Evolutionary conservation across 225 moss, liverwort and hornwort species (phyloP).

Genomic region (Pseudisothecium myosuroides): DNA sequence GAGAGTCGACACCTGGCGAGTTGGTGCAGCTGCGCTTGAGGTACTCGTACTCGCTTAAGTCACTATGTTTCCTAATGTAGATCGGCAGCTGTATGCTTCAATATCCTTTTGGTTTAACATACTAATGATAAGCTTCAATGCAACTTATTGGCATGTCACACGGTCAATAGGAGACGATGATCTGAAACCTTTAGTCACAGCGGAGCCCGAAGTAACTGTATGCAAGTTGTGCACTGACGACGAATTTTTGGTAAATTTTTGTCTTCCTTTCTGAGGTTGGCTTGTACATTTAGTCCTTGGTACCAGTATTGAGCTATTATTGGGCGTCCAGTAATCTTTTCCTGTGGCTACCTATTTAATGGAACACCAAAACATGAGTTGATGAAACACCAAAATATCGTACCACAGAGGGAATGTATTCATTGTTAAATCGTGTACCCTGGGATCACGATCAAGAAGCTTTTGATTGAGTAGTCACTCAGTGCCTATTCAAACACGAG

Average conservation of each 20-base stretch:
- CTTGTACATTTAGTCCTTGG: not conserved
- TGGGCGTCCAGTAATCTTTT: not conserved
- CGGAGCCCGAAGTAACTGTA: slow-evolving; percentile 35
- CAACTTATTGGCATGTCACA: slow-evolving; percentile 33
- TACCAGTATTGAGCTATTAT: not conserved
- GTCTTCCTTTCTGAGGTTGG: not conserved
- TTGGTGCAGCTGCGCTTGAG: slow-evolving; percentile 58
- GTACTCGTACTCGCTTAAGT: not conserved
- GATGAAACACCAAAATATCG: not conserved
- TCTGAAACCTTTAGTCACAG: slow-evolving; percentile 53
- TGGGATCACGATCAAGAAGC: not conserved
- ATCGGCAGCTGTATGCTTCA: not conserved
- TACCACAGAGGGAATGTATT: not conserved
- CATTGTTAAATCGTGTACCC: not conserved
- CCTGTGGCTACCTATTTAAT: not conserved
- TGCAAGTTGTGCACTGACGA: slow-evolving; percentile 35
- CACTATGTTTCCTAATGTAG: not conserved
- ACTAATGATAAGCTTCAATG: not conserved
- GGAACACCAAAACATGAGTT: too few relatives aligned
- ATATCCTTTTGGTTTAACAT: not conserved
- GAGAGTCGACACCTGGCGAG: slow-evolving; percentile 58
- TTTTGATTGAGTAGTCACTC: not conserved
- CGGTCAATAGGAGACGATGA: slow-evolving; percentile 66
- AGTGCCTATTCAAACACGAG: not conserved
- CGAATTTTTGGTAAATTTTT: slow-evolving; percentile 32